Evolutionary conservation across 371 early-diverging fungal genomes (phyloP).

Genomic region (Dichotomocladium elegans): DNA sequence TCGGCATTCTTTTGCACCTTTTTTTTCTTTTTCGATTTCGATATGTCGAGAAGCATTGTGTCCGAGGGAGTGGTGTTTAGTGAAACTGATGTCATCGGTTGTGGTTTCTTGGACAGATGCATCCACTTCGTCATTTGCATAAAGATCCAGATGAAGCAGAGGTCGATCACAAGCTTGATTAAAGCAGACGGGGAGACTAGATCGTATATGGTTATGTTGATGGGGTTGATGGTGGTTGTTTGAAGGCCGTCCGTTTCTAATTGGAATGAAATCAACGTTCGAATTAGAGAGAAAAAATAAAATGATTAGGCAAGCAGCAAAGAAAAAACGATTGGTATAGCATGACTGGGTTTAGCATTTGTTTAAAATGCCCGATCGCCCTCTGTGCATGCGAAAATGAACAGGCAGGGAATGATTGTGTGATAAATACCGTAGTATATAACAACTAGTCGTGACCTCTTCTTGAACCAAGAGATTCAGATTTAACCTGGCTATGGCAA

Average conservation of each 20-base stretch:
- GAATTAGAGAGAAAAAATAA: neutral
- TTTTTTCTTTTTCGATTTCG: constrained; percentile 3
- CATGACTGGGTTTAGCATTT: too few relatives aligned
- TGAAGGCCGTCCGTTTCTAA: neutral
- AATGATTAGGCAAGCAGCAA: neutral
- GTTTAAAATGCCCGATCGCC: neutral
- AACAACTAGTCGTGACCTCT: too few relatives aligned
- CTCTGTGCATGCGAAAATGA: too few relatives aligned
- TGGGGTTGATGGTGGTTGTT: constrained; percentile 9
- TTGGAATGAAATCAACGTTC: too few relatives aligned
- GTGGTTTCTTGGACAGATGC: constrained; percentile 11
- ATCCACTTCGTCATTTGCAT: constrained; percentile 25
- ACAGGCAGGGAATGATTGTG: too few relatives aligned
- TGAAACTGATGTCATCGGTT: neutral
- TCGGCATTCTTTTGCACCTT: neutral
- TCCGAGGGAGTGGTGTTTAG: neutral
- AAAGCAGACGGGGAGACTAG: constrained; percentile 9
- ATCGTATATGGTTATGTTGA: constrained; percentile 8
- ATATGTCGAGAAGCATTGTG: neutral
- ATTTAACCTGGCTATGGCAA: too few relatives aligned
- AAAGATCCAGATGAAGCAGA: constrained; percentile 22
- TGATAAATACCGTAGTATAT: too few relatives aligned
- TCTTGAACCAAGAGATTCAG: too few relatives aligned
- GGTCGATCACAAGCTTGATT: constrained; percentile 19
- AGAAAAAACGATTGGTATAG: neutral